Percentiles rank a stretch among this genome's conserved stretches.
These are phyloP conservation scores for Alternaria ventricosa DNA, from an alignment of 2,329 filamentous ascomycete genomes.

Conservation along the genomic window DNA sequence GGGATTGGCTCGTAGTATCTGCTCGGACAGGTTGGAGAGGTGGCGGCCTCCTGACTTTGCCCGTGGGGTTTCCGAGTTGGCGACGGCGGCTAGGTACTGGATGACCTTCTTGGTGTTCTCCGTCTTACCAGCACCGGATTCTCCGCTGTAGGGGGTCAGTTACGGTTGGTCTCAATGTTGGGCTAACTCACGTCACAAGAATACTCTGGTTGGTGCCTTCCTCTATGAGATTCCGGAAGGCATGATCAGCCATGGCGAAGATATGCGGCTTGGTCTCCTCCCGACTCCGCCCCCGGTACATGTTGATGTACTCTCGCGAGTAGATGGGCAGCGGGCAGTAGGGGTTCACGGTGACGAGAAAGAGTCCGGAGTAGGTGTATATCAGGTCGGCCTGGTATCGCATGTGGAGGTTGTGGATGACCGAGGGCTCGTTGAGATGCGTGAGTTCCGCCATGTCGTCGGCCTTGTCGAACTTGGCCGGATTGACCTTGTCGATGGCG, in stretches of 20 bases:
- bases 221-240: conserved; percentile 93
- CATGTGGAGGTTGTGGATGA: conserved; percentile 95
- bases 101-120: conserved; percentile 99
- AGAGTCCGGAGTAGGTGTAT: conserved; percentile 95
- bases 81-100: conserved; percentile 94
- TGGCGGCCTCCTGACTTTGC: conserved; percentile 66
- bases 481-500: conserved; percentile 97
- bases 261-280: conserved; percentile 98
- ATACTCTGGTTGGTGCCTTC: conserved; percentile 98
- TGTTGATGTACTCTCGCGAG: conserved; percentile 94
- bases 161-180: neutral
- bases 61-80: conserved; percentile 76
- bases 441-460: conserved; percentile 99
- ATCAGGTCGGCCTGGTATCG: conserved; percentile 96
- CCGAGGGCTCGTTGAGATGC: conserved; percentile 95
- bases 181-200: conserved; percentile 73
- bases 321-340: conserved; percentile 96
- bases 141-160: conserved; percentile 63
- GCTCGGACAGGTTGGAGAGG: conserved; percentile 88
- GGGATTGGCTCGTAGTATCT: conserved; percentile 94
- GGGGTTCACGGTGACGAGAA: conserved; percentile 95
- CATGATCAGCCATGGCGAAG: conserved; percentile 95
- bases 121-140: conserved; percentile 97
- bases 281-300: conserved; percentile 90
- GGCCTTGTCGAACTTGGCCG: conserved; percentile 98